These are phyloP conservation scores for Candida sanyiensis DNA, from an alignment of 805 yeast genomes.

Conservation along the genomic window DNA sequence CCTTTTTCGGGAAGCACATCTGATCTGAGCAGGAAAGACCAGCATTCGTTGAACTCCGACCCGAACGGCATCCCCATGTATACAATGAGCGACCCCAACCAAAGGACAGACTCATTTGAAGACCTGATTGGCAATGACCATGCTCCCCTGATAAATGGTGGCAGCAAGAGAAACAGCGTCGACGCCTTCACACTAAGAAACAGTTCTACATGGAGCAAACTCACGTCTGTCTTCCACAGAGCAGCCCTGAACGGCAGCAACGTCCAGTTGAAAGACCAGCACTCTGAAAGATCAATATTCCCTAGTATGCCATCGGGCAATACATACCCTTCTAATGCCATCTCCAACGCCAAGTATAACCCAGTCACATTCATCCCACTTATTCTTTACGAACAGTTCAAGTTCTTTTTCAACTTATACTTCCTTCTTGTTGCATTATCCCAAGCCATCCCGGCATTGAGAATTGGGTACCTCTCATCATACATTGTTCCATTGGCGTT, in stretches of 20 bases:
- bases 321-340: conserved; percentile 60
- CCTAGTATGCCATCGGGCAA: conserved; percentile 35
- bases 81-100: conserved; percentile 22
- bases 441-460: conserved; percentile 79
- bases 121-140: conserved; percentile 19
- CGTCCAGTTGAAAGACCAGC: conserved; percentile 26
- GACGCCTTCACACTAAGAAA: not conserved
- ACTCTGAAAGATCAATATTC: conserved; percentile 36
- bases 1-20: conserved; percentile 26
- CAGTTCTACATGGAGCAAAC: conserved; percentile 16
- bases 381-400: conserved; percentile 90
- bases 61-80: conserved; percentile 30
- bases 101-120: conserved; percentile 24
- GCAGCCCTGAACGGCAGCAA: conserved; percentile 7
- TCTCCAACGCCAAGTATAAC: conserved; percentile 92
- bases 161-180: conserved; percentile 6
- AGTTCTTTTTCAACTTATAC: conserved; percentile 90
- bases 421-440: conserved; percentile 90
- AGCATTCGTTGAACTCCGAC: conserved; percentile 25
- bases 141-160: conserved; percentile 12
- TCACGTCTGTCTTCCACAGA: conserved; percentile 8
- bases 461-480: conserved; percentile 91
- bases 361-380: conserved; percentile 84
- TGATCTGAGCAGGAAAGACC: conserved; percentile 19
- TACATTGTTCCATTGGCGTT: conserved; percentile 92